A percentile compares a stretch with the other conserved stretches of the same genome.
Evolutionary conservation across 768 basidiomycete species (phyloP).

Genomic region (Lepiota venenata): DNA sequence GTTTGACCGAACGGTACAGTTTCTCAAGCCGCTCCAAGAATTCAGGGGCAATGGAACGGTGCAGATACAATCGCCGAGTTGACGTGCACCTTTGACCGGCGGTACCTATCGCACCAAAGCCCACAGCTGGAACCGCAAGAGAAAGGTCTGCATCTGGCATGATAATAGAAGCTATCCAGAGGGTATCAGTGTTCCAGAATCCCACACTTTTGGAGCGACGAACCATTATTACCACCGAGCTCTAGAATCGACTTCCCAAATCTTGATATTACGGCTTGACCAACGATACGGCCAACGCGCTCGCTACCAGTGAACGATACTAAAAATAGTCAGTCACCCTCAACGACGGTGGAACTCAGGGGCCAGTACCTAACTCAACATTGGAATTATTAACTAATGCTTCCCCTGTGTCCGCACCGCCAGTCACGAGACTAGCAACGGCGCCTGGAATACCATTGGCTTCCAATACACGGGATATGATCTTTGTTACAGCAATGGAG

Average conservation of each 20-base stretch:
- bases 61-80: constrained; percentile 87
- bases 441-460: constrained; percentile 82
- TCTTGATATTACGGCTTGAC: constrained; percentile 78
- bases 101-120: constrained; percentile 90
- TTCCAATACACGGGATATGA: constrained; percentile 79
- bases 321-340: constrained; percentile 24
- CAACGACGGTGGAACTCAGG: constrained; percentile 2
- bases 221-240: constrained; percentile 95
- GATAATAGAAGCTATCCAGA: constrained; percentile 72
- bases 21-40: constrained; percentile 75
- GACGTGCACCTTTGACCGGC: constrained; percentile 84
- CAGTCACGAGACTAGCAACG: constrained; percentile 77
- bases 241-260: constrained; percentile 92
- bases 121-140: constrained; percentile 86
- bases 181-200: constrained; percentile 13
- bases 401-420: constrained; percentile 78
- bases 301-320: constrained; percentile 98
- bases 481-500: constrained; percentile 87
- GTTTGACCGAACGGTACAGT: constrained; percentile 67
- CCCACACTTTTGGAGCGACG: constrained; percentile 18
- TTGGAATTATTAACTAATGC: constrained; percentile 69
- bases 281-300: constrained; percentile 80
- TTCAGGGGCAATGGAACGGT: constrained; percentile 69
- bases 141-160: constrained; percentile 92
- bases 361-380: constrained; percentile 70